phyloP scores from a whole-genome alignment of 768 basidiomycete species.

The Podaxis rugospora region DNA sequence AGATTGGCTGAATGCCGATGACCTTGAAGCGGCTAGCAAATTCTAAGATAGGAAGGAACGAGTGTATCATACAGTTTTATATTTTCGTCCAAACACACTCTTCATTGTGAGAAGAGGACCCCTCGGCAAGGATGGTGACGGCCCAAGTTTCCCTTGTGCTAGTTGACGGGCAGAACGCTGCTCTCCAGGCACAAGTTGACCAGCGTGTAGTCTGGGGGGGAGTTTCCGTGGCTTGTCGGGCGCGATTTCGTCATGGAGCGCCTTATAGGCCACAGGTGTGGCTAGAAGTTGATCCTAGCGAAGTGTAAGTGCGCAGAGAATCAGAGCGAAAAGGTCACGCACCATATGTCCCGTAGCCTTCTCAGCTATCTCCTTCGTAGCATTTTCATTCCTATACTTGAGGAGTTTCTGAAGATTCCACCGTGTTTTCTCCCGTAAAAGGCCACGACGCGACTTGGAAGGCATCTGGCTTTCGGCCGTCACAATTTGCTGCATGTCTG shows the following conservation, averaged over 20 bases:
- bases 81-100: conserved; percentile 28
- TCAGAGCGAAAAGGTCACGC: conserved; percentile 23
- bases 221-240: conserved; percentile 25
- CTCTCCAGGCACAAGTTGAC: conserved; percentile 56
- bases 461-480: conserved; percentile 41
- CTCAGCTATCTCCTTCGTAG: conserved; percentile 41
- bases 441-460: conserved; percentile 30
- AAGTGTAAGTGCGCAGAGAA: conserved; percentile 11
- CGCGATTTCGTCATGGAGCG: conserved; percentile 40
- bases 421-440: conserved; percentile 61
- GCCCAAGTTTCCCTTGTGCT: conserved; percentile 47
- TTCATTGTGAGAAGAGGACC: conserved; percentile 23
- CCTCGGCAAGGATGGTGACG: conserved; percentile 19
- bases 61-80: conserved; percentile 15
- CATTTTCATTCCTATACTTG: conserved; percentile 47
- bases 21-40: conserved; percentile 36
- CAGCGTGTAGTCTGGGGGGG: conserved; percentile 39
- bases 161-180: conserved; percentile 49
- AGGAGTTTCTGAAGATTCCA: conserved; percentile 76
- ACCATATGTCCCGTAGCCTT: conserved; percentile 69
- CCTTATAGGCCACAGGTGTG: conserved; percentile 49
- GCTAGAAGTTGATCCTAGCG: conserved; percentile 65
- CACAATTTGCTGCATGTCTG: conserved; percentile 41
- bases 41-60: conserved; percentile 19
- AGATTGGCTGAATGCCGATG: conserved; percentile 52